Evolutionary conservation across 176 grass and related monocot genomes (phyloP).

Genomic region (maize (Zea mays)): Zm-B73-REFERENCE-NAM-5.0 NC_050100.1:167287001-167287500

Average conservation of each 20-base stretch:
- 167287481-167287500: no score
- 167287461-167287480: no score
- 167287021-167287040: slow-evolving; percentile 21
- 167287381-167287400: no score
- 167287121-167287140: slow-evolving; percentile 21
- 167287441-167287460: no score
- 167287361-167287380: no score
- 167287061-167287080: slow-evolving; percentile 30
- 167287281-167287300: neutral
- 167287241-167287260: neutral
- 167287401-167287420: no score
- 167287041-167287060: neutral
- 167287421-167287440: no score
- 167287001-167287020: neutral
- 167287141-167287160: slow-evolving; percentile 23
- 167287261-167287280: neutral
- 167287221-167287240: slow-evolving; percentile 32
- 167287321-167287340: neutral
- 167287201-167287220: slow-evolving; percentile 47
- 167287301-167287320: neutral
- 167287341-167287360: neutral
- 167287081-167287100: slow-evolving; percentile 17
- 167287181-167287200: slow-evolving; percentile 39
- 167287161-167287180: slow-evolving; percentile 35
- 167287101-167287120: slow-evolving; percentile 31